phyloP scores from a whole-genome alignment of 2,329 filamentous ascomycete genomes.

The Colletotrichum coccodes region DNA sequence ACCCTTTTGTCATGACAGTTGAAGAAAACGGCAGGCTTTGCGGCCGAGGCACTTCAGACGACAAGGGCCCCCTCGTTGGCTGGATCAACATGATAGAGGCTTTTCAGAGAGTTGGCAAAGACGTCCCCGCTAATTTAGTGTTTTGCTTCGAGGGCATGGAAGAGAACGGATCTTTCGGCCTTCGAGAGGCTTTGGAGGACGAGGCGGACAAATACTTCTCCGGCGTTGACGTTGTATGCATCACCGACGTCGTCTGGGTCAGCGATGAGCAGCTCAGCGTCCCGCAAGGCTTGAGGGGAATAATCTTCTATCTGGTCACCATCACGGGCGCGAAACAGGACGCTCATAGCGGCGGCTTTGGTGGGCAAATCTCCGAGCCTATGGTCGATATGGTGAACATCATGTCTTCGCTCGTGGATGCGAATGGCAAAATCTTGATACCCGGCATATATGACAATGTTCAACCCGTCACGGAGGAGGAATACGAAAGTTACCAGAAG shows the following conservation, averaged over 20 bases:
- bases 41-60: conserved; percentile 93
- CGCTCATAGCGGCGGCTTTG: conserved; percentile 96
- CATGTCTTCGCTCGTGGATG: conserved; percentile 86
- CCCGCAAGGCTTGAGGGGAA: conserved; percentile 95
- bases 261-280: conserved; percentile 98
- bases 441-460: conserved; percentile 93
- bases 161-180: conserved; percentile 95
- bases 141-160: conserved; percentile 99
- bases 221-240: conserved; percentile 95
- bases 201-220: conserved; percentile 96
- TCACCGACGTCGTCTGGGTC: conserved; percentile 99
- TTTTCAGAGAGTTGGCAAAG: conserved; percentile 91
- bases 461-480: conserved; percentile 85
- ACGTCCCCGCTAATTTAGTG: conserved; percentile 95
- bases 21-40: conserved; percentile 95
- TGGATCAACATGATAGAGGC: conserved; percentile 99
- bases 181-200: conserved; percentile 91
- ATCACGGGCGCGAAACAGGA: conserved; percentile 92
- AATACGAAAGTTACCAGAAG: conserved; percentile 85
- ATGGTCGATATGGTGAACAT: conserved; percentile 95
- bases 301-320: conserved; percentile 96
- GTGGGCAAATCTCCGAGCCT: conserved; percentile 94
- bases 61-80: conserved; percentile 96
- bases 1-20: conserved; percentile 89
- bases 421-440: conserved; percentile 90